A percentile compares a stretch with the other conserved stretches of the same genome.
Evolutionary conservation across 495 filamentous ascomycete genomes (phyloP).

Genomic region (Talaromyces liani): DNA sequence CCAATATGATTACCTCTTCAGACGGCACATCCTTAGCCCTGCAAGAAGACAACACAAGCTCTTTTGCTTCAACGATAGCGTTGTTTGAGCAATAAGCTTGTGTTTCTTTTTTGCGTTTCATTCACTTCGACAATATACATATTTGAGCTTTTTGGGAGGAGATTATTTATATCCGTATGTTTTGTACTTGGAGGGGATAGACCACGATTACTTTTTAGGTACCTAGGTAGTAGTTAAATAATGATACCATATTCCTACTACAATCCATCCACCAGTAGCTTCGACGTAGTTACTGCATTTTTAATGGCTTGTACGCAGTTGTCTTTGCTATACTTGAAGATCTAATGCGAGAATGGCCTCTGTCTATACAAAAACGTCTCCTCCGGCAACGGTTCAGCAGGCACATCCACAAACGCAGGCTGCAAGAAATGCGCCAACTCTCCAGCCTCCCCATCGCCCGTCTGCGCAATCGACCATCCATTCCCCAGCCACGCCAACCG

Average conservation of each 20-base stretch:
- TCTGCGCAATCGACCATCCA: slow-evolving; percentile 40
- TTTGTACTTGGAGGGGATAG: neutral
- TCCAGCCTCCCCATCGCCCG: slow-evolving; percentile 23
- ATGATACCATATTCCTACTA: slow-evolving; percentile 2
- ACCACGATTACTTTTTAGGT: neutral
- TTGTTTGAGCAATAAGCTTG: slow-evolving; percentile 39
- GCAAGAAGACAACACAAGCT: slow-evolving; percentile 59
- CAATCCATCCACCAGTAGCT: neutral
- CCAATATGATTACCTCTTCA: slow-evolving; percentile 69
- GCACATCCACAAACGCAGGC: slow-evolving; percentile 34
- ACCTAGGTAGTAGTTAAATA: neutral
- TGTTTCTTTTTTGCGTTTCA: slow-evolving; percentile 1
- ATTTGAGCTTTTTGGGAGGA: neutral
- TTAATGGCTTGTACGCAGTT: too few relatives aligned
- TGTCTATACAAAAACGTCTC: slow-evolving; percentile 30
- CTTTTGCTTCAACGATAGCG: slow-evolving; percentile 70
- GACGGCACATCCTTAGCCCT: slow-evolving; percentile 44
- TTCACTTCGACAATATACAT: slow-evolving; percentile 4
- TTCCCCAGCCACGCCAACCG: slow-evolving; percentile 36
- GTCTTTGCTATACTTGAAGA: neutral
- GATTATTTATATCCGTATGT: neutral
- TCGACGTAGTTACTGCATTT: too few relatives aligned
- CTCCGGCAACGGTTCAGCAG: slow-evolving; percentile 32
- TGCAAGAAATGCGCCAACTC: slow-evolving; percentile 41
- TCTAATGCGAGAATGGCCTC: slow-evolving; percentile 40